Evolutionary conservation across 306 rosid species (phyloP), one percentile per base, ranked within the genome.

Genomic region (Fragaria ananassa): DNA sequence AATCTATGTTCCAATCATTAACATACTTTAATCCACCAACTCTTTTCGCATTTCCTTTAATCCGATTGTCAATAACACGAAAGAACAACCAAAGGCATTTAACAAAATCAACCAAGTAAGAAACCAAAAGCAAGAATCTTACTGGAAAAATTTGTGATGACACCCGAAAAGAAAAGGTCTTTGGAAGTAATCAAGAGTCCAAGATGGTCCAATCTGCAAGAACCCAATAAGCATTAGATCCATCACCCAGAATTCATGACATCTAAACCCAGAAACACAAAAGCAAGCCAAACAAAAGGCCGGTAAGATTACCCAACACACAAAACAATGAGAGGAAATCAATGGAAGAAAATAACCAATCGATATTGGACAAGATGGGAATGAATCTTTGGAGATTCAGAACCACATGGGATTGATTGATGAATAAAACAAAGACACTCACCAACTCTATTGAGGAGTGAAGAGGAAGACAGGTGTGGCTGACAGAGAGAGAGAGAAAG

Each of bases 331-430:
- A 19, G 45, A 66, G 44, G 70, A 53, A 10, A 58, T 74, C 54
- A 51, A 51, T 75, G 51, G 71, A 46, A 65, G 1, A 79, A n/a
- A 74, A 74, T 75, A 81, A 83, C 67, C 68, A 61, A n/a, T 14
- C 74, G 31, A 18, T 10, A 68, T 17, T 35, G 58, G 12, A 60
- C 46, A 80, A 60, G 21, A 60, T 10, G 39, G 41, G 58, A 71
- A 19, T 46, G 86, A 83, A 86, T 58, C 63, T 53, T 51, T 12
- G 31, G 75, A 57, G 72, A 56, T 67, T 76, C 65, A 81, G 84
- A 85, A 41, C 80, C 85, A 80, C 84, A 80, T 18, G 76, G 74
- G 35, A 72, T 72, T 13, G 71, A 45, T 72, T 81, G 77, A 64
- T 61, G 56, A 62, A 84, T 81, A 53, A 54, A 47, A 67, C 17